Percentiles rank a stretch among this genome's conserved stretches.
Evolutionary conservation across 306 rosid genomes (phyloP).

Genomic region (Vigna unguiculata): DNA sequence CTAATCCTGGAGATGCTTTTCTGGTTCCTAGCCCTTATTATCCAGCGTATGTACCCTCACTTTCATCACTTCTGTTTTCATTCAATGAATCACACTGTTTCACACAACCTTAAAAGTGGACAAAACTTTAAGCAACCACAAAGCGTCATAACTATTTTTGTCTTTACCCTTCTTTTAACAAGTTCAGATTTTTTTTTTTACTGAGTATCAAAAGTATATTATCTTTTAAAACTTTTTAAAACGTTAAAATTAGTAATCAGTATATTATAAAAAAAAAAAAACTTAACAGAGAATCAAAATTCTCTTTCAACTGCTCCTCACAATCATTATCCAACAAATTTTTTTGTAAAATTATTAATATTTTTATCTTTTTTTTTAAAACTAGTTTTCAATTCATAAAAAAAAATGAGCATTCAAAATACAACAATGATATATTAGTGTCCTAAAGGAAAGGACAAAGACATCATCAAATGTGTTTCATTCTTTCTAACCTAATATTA

Average conservation of each 20-base stretch:
- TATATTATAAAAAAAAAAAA: too few relatives aligned
- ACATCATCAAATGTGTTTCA: background rate
- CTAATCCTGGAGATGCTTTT: constrained; percentile 89
- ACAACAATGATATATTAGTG: too few relatives aligned
- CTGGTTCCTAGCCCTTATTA: constrained; percentile 89
- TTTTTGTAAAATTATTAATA: too few relatives aligned
- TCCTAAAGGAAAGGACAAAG: background rate
- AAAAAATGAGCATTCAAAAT: too few relatives aligned
- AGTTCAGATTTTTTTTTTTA: too few relatives aligned
- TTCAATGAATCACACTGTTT: constrained; percentile 46
- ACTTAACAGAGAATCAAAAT: too few relatives aligned
- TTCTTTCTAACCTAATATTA: constrained; percentile 2
- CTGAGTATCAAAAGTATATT: too few relatives aligned
- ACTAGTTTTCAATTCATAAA: background rate
- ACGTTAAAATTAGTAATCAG: too few relatives aligned
- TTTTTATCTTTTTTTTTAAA: too few relatives aligned
- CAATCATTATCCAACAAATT: background rate
- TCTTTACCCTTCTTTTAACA: too few relatives aligned
- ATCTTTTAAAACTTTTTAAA: too few relatives aligned
- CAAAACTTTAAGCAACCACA: constrained; percentile 14
- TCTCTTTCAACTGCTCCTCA: background rate
- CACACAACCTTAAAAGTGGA: constrained; percentile 10
- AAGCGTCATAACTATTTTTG: constrained; percentile 29
- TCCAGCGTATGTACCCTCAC: constrained; percentile 78
- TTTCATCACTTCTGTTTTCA: background rate